Base-by-base conservation (phyloP, 129 eudicot species). In the Smallanthus sonchifolius region DNA sequence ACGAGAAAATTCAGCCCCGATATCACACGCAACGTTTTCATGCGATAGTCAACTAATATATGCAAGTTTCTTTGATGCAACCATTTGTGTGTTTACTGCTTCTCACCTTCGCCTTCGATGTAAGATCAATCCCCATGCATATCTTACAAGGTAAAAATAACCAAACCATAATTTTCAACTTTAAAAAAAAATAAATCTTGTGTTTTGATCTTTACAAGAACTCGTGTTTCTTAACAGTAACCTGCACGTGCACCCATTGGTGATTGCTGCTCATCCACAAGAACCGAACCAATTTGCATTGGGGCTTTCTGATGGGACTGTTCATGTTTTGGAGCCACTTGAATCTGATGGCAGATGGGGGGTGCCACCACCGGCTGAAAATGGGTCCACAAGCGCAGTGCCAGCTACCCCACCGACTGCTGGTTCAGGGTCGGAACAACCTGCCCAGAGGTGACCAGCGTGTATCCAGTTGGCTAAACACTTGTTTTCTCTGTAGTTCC, bases 321-420 rank as follows among this genome's bases (percentile, higher is more conserved):
- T 92, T 71, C 91, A 89, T 70, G 97, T 92, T 6, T 67, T 92
- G 72, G 97, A 92, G 79, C 97, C 97, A 40, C 96, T 92, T 42
- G 97, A 92, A 77, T 87, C 97, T 24, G 97, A 92, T 63, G 97
- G 91, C 37, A 85, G 78, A 69, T 87, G 94, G 96, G 94, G 97
- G 40, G 78, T 85, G 15, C 87, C 89, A 10, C 94, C 96, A 64
- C 88, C 89, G 37, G 51, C 57, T 11, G 97, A 92, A 82, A 92
- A 89, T 44, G 90, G 94, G 43, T 82, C 95, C 20, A 74, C 88
- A 10, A 84, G 88, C 86, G 82, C 81, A 8, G 66, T 82, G 16
- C 87, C 90, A 3, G 79, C 90, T 59, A 82, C 89, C 20, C 86
- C 91, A 3, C 69, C 85, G 20, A 83, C 70, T 64, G 91, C 90